Percentiles rank a stretch among this genome's conserved stretches.
These are phyloP conservation scores for Stromatinia cepivora DNA, from an alignment of 2,329 filamentous ascomycete genomes.

Conservation along the genomic window DNA sequence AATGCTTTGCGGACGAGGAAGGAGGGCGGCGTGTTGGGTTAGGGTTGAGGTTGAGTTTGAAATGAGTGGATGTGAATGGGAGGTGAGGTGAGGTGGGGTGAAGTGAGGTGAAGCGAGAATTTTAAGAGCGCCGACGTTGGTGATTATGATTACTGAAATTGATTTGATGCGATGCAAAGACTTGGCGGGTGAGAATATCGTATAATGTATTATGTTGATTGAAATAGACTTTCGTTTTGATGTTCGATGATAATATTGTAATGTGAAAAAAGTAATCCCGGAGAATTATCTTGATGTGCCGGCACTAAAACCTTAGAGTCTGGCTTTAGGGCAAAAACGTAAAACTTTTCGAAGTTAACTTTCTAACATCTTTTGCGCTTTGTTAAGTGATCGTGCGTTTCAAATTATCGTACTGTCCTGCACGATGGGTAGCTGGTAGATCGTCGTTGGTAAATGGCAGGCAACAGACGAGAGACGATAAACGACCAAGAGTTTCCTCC, in stretches of 20 bases:
- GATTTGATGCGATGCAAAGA: no score
- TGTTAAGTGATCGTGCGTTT: not conserved
- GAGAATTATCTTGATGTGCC: not conserved
- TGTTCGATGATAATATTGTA: no score
- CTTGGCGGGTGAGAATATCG: no score
- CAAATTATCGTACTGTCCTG: not conserved
- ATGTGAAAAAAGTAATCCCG: no score
- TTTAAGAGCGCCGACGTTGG: no score
- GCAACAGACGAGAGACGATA: not conserved
- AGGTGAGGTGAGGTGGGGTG: no score
- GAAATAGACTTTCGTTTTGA: no score
- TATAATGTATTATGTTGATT: no score
- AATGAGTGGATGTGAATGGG: no score
- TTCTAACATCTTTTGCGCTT: not conserved
- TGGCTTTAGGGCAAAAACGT: not conserved
- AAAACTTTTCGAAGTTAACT: slow-evolving; percentile 15
- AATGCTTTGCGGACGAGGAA: not conserved
- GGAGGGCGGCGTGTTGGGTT: not conserved
- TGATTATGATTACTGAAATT: no score
- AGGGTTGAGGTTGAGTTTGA: no score
- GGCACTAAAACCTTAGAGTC: not conserved
- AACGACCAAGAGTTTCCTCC: not conserved
- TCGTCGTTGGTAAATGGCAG: not conserved
- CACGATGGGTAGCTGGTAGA: not conserved
- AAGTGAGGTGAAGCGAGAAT: no score